Percentiles rank a stretch among this genome's conserved stretches.
These are phyloP conservation scores for Fusarium vanettenii DNA, from an alignment of 2,329 filamentous ascomycete species.

Conservation along the genomic window DNA sequence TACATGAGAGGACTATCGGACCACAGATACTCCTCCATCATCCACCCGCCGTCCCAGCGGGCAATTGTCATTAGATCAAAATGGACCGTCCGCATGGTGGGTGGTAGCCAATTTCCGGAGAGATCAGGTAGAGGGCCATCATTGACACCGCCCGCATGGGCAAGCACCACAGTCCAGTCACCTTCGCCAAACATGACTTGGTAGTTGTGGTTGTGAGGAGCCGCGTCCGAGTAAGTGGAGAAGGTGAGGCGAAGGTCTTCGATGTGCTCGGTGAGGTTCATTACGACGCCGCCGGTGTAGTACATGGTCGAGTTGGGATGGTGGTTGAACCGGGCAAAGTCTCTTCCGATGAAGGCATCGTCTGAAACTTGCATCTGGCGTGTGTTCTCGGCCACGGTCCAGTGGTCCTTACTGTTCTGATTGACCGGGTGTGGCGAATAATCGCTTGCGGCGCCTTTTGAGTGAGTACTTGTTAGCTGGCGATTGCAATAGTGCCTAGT, in stretches of 20 bases:
- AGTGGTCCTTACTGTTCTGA: neutral
- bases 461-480: too few relatives aligned
- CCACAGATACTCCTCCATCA: slow-evolving; percentile 7
- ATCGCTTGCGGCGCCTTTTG: neutral
- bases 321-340: slow-evolving; percentile 2
- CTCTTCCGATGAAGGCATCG: neutral
- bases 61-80: neutral
- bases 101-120: neutral
- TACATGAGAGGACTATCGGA: neutral
- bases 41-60: neutral
- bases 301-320: neutral
- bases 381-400: neutral
- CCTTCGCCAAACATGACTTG: slow-evolving; percentile 1
- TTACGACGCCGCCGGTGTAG: neutral
- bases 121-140: neutral
- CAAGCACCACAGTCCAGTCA: neutral
- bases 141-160: neutral
- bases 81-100: neutral
- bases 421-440: neutral
- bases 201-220: slow-evolving; percentile 7
- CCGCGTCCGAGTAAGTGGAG: neutral
- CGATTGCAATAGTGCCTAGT: too few relatives aligned
- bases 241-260: neutral
- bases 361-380: slow-evolving; percentile 1
- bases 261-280: neutral